A percentile compares a stretch with the other conserved stretches of the same genome.
These are phyloP conservation scores for Picea sitchensis DNA, from an alignment of 75 land plant genomes.

Conservation along the genomic window DNA sequence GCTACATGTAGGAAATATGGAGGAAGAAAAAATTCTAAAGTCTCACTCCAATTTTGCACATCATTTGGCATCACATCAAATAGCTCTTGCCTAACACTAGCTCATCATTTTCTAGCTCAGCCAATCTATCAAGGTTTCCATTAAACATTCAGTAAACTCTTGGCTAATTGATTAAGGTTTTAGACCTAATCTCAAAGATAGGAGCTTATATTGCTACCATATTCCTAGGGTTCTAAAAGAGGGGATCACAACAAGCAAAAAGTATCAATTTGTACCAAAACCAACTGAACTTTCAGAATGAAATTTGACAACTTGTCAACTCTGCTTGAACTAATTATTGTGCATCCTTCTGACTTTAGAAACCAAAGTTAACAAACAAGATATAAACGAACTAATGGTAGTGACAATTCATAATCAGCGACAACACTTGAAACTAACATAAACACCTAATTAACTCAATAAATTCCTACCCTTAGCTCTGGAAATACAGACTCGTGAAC, in stretches of 20 bases:
- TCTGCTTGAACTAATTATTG: not conserved
- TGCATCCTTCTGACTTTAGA: not conserved
- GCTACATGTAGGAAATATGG: too few species aligned
- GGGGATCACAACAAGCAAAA: not conserved
- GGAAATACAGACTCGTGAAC: constrained; percentile 44
- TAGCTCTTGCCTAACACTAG: not conserved
- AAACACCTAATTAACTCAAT: constrained; percentile 1
- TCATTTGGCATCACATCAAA: not conserved
- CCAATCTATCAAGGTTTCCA: not conserved
- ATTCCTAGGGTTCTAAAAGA: not conserved
- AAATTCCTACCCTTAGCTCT: constrained; percentile 31
- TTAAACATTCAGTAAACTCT: not conserved
- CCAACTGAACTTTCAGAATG: not conserved
- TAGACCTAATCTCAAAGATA: not conserved
- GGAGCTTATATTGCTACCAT: not conserved
- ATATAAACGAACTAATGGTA: not conserved
- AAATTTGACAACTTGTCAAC: not conserved
- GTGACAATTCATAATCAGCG: not conserved
- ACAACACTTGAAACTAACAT: not conserved
- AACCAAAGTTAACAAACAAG: not conserved
- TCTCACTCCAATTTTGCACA: too few species aligned
- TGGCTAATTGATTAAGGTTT: not conserved
- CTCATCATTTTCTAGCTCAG: too few species aligned
- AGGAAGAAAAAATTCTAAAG: too few species aligned
- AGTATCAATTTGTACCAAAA: not conserved